These are phyloP conservation scores for Cubamyces lactineus DNA, from an alignment of 768 basidiomycete genomes.

Conservation along the genomic window DNA sequence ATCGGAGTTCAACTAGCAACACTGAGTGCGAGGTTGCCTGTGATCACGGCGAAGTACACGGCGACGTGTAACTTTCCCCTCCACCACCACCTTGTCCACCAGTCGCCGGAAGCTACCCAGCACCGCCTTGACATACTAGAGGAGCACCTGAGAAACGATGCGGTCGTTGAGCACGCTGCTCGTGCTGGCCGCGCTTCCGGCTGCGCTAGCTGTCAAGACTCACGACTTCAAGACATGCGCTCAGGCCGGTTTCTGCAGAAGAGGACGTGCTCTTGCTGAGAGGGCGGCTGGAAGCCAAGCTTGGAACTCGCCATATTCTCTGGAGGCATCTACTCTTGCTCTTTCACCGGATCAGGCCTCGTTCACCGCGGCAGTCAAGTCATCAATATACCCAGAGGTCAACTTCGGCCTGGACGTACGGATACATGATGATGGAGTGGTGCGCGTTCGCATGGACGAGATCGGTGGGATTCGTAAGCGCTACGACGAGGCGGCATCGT, in stretches of 20 bases:
- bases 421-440: slow-evolving; percentile 86
- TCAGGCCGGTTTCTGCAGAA: slow-evolving; percentile 95
- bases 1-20: too few relatives aligned
- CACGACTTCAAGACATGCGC: slow-evolving; percentile 94
- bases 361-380: slow-evolving; percentile 78
- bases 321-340: slow-evolving; percentile 60
- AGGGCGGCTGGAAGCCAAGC: slow-evolving; percentile 62
- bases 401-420: slow-evolving; percentile 81
- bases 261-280: slow-evolving; percentile 80
- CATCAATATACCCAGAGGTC: slow-evolving; percentile 81
- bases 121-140: too few relatives aligned
- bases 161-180: slow-evolving; percentile 32
- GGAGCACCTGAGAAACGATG: slow-evolving; percentile 5
- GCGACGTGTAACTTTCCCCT: slow-evolving; percentile 2
- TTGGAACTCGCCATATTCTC: slow-evolving; percentile 89
- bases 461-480: slow-evolving; percentile 75
- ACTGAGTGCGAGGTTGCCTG: too few relatives aligned
- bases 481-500: slow-evolving; percentile 90
- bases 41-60: background rate
- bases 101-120: too few relatives aligned
- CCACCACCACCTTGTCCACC: background rate
- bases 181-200: slow-evolving; percentile 36
- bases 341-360: slow-evolving; percentile 56
- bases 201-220: slow-evolving; percentile 63
- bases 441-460: slow-evolving; percentile 93